Evolutionary conservation across 1,139 yeast genomes (phyloP), one percentile per base, ranked within the genome.

Genomic region (Taiozyma onychis): DNA sequence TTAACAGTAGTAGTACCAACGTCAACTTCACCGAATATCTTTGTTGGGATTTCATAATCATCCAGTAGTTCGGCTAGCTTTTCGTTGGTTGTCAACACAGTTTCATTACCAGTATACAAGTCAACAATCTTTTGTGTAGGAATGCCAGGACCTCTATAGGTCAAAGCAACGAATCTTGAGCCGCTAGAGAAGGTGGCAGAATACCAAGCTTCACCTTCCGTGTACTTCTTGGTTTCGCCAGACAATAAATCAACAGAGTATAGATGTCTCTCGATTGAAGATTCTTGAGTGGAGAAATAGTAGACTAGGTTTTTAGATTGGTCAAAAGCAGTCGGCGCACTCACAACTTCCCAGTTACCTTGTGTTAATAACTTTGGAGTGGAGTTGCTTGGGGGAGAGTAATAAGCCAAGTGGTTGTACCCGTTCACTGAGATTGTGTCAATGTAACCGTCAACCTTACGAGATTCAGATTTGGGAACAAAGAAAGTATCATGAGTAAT

Each of bases 301-400:
- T 86, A 93, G 2, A 93, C 77, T 18, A 71, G 65, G 47, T 84
- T 76, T 18, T 77, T 77, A 2, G 70, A 68, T 8, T 67, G 59
- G 60, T 89, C 85, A 61, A 81, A 84, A 0, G 83, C 80, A 4
- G 83, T 67, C 3, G 89, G 83, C 7, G 80, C 81, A 50, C 71
- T 74, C 27, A 76, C 80, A 7, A 86, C 89, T 59, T 86, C 96
- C 90, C 90, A 89, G 0, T 76, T 69, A 18, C 85, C 84, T 0
- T 72, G 58, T 1, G 96, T 84, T 47, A 89, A 67, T 16, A 82
- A 54, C 16, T 62, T 66, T 7, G 86, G 87, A 14, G 69, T 68
- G 0, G 76, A 55, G 3, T 81, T 63, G 13, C 71, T 69, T 2
- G 84, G 76, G 11, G 80, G 76, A 8, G 81, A 73, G 61, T 80